Base-by-base conservation (phyloP, 306 rosid species). In the Rosa multiflora region DNA sequence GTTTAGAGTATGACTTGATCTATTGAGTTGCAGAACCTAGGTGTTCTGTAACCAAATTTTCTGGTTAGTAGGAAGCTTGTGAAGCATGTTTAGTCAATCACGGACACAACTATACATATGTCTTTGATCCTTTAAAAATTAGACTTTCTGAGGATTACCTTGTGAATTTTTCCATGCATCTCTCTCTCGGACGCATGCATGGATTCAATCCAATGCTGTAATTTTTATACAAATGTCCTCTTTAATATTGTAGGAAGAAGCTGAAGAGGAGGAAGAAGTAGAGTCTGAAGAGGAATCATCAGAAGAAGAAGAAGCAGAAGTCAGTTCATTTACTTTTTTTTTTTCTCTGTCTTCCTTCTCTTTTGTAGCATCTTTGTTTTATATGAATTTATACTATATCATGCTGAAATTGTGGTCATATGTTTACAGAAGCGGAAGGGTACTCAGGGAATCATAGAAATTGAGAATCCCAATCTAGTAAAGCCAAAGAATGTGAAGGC, bases 391-490 rank as follows among this genome's bases (percentile, higher is more conserved):
- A 51, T 73, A 67, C 17, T 51, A 76, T 13, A 42, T 78, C 63
- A 76, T 37, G 67, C 76, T 44, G 48, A 48, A 47, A 46, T 76
- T 62, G 39, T 85, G 71, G 35, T 35, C 29, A 11, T 63, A 78
- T 82, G 26, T 77, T 64, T 63, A 84, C 91, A 92, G 93, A 92
- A 92, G 85, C 86, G 83, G 76, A 94, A 94, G 85, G 98, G 98
- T 58, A 90, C 92, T 73, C 88, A 92, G 80, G 97, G 97, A 79
- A 63, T 94, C 49, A 91, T 94, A 83, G 93, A 92, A 86, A 92
- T 94, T 84, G 99, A 89, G 87, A 94, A 94, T 86, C 97, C 97
- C 69, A 94, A 94, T 88, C 85, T 94, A 82, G 97, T 78, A 32
- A 92, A 88, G 87, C 87, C 92, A 21, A 94, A 92, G 89, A 88